phyloP scores from a whole-genome alignment of 2,329 filamentous ascomycete genomes.

The Claviceps humidiphila region DNA sequence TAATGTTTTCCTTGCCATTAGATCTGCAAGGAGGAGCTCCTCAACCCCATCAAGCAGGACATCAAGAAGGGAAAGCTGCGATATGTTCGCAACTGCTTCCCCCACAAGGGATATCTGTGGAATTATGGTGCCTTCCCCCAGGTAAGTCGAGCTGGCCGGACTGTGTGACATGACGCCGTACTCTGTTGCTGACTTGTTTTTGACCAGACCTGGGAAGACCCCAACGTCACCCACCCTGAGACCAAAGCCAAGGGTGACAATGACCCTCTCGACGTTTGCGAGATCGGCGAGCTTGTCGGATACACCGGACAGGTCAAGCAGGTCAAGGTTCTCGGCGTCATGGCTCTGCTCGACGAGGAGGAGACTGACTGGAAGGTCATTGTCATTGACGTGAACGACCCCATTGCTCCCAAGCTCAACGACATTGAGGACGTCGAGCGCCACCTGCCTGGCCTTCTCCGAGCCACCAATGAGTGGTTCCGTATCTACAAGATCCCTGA shows the following conservation, averaged over 20 bases:
- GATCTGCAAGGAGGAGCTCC: constrained; percentile 97
- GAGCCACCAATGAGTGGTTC: constrained; percentile 99
- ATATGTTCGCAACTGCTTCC: constrained; percentile 99
- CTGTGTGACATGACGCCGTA: neutral
- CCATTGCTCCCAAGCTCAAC: constrained; percentile 89
- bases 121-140: constrained; percentile 99
- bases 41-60: constrained; percentile 99
- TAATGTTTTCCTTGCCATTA: constrained; percentile 24
- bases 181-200: neutral
- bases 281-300: constrained; percentile 96
- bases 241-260: constrained; percentile 99
- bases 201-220: constrained; percentile 92
- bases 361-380: constrained; percentile 99
- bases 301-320: constrained; percentile 97
- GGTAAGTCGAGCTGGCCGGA: constrained; percentile 36
- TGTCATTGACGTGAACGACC: constrained; percentile 97
- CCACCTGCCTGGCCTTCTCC: constrained; percentile 89
- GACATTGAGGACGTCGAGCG: constrained; percentile 98
- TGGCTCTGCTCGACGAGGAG: constrained; percentile 97
- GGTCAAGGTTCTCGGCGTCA: constrained; percentile 98
- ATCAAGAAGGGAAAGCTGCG: constrained; percentile 99
- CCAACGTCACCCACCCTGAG: constrained; percentile 88
- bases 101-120: constrained; percentile 99
- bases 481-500: constrained; percentile 99
- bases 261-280: constrained; percentile 97